phyloP scores from a whole-genome alignment of 2,329 filamentous ascomycete genomes.

The Fragosphaeria purpurea region DNA sequence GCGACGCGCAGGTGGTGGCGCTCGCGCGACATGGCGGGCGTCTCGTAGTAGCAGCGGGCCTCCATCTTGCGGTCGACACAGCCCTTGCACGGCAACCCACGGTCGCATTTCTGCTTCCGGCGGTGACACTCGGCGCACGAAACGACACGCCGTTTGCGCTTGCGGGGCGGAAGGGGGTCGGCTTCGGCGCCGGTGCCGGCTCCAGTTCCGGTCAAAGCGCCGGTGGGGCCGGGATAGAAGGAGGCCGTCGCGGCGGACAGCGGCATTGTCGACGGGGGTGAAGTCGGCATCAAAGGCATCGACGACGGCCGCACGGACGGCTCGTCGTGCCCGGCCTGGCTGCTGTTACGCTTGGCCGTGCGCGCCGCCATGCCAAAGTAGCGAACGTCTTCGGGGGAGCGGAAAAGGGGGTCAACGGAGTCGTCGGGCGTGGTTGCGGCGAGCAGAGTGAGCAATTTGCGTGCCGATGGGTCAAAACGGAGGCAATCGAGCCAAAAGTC shows the following conservation, averaged over 20 bases:
- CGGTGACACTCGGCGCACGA: constrained; percentile 56
- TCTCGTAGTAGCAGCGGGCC: constrained; percentile 47
- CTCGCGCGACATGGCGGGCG: constrained; percentile 32
- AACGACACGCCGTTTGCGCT: constrained; percentile 50
- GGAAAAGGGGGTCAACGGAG: too few species aligned
- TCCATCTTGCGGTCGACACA: constrained; percentile 48
- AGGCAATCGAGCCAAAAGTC: too few species aligned
- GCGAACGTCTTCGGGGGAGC: too few species aligned
- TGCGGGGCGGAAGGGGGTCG: constrained; percentile 33
- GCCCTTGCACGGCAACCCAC: constrained; percentile 49
- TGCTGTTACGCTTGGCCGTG: constrained; percentile 7
- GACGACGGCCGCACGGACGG: not conserved
- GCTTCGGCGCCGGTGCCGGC: not conserved
- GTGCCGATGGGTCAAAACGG: too few species aligned
- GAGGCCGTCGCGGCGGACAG: not conserved
- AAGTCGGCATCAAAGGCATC: not conserved
- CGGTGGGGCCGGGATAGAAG: too few species aligned
- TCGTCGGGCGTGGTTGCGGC: too few species aligned
- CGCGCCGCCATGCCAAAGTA: constrained; percentile 4
- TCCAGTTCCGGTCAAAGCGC: too few species aligned
- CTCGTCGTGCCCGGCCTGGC: not conserved
- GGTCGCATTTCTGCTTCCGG: constrained; percentile 55
- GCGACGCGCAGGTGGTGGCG: constrained; percentile 18
- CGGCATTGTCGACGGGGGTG: not conserved
- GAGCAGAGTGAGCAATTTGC: too few species aligned